phyloP scores from a whole-genome alignment of 2,329 filamentous ascomycete species.

The Cordyceps farinosa region DNA sequence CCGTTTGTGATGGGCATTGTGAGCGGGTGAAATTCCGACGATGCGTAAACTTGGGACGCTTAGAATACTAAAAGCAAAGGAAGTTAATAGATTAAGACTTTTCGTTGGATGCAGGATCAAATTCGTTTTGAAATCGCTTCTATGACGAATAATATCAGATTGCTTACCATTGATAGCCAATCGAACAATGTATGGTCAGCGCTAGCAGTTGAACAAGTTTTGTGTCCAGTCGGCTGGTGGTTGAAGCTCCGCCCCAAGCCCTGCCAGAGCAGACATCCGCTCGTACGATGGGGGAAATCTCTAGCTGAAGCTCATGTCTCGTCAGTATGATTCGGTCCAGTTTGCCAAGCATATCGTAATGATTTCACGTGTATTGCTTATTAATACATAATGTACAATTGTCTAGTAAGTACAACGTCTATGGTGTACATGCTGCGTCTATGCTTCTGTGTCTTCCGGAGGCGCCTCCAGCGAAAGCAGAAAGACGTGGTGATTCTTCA shows the following conservation, averaged over 20 bases:
- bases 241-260: neutral
- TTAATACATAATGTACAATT: neutral
- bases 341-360: neutral
- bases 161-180: neutral
- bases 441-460: slow-evolving; percentile 11
- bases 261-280: neutral
- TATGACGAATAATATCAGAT: neutral
- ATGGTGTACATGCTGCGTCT: neutral
- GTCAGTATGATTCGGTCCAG: neutral
- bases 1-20: neutral
- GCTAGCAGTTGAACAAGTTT: neutral
- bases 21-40: too few relatives aligned
- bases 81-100: too few relatives aligned
- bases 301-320: neutral
- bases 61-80: too few relatives aligned
- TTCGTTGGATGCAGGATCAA: too few relatives aligned
- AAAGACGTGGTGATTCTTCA: slow-evolving; percentile 30
- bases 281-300: neutral
- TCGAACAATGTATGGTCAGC: neutral
- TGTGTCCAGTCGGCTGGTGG: neutral
- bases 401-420: neutral
- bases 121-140: too few relatives aligned
- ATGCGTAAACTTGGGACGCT: neutral
- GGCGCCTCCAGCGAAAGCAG: slow-evolving; percentile 33
- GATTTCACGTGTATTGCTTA: neutral